Evolutionary conservation across 2,329 filamentous ascomycete genomes (phyloP).

Genomic region (Curvularia eragrostidis): DNA sequence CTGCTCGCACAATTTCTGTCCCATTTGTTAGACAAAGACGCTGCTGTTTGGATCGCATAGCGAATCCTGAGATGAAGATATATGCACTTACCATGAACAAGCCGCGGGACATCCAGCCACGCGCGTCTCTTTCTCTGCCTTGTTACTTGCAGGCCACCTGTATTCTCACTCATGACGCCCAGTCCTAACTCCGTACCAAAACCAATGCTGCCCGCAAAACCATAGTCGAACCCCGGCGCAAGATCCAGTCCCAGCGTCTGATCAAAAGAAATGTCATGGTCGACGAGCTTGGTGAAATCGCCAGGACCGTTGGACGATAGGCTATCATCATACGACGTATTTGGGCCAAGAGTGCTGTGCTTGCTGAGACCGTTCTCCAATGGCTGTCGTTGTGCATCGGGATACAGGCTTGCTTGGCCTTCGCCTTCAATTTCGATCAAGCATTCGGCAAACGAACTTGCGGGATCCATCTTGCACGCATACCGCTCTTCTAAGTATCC

Average conservation of each 20-base stretch:
- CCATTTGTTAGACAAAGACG: constrained; percentile 31
- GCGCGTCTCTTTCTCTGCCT: constrained; percentile 46
- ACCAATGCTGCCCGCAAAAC: constrained; percentile 18
- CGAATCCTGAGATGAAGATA: background rate
- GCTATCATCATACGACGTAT: constrained; percentile 26
- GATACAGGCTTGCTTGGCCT: constrained; percentile 9
- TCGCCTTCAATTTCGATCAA: constrained; percentile 35
- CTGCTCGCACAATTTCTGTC: constrained; percentile 46
- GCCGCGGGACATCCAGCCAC: constrained; percentile 53
- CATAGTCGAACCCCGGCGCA: constrained; percentile 35
- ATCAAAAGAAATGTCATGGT: constrained; percentile 36
- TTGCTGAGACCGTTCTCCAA: constrained; percentile 2
- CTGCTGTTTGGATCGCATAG: background rate
- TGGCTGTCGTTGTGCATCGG: background rate
- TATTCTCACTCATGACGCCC: constrained; percentile 26
- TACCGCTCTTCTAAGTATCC: constrained; percentile 68
- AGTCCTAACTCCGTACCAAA: constrained; percentile 26
- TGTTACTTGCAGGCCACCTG: constrained; percentile 24
- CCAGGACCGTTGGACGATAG: constrained; percentile 6
- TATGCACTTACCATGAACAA: constrained; percentile 52
- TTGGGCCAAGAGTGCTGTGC: constrained; percentile 29
- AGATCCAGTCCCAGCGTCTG: constrained; percentile 46
- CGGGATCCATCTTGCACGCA: constrained; percentile 67
- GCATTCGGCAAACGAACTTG: constrained; percentile 65
- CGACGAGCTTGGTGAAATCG: constrained; percentile 20